phyloP scores from a whole-genome alignment of 768 basidiomycete genomes.

The Panaeolus cyanescens region DNA sequence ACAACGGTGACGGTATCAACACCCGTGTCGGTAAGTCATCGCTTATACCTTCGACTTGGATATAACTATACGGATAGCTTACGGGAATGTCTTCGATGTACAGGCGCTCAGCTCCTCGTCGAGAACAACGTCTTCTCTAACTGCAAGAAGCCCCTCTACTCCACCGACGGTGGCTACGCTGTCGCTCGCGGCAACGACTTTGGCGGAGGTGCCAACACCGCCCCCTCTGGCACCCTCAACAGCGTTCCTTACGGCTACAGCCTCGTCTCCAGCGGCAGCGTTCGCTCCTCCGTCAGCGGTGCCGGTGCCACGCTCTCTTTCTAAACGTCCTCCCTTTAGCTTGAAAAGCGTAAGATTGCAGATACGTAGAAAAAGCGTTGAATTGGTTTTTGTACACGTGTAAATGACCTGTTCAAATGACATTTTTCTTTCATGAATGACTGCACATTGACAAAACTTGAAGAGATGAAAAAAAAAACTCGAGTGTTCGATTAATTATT shows the following conservation, averaged over 20 bases:
- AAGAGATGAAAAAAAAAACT: too few relatives aligned
- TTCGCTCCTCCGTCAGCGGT: conserved; percentile 22
- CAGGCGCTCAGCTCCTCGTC: conserved; percentile 46
- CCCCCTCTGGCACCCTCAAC: conserved; percentile 29
- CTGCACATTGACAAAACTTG: too few relatives aligned
- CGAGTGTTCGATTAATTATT: too few relatives aligned
- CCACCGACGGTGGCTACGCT: conserved; percentile 42
- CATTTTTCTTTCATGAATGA: too few relatives aligned
- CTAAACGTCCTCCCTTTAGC: conserved; percentile 15
- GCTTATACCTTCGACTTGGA: too few relatives aligned
- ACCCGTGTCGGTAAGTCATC: conserved; percentile 34
- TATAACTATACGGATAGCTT: too few relatives aligned
- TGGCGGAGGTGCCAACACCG: conserved; percentile 27
- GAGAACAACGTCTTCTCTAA: conserved; percentile 48
- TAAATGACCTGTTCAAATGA: too few relatives aligned
- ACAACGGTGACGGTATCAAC: conserved; percentile 45
- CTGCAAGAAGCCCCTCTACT: conserved; percentile 39
- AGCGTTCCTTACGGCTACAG: conserved; percentile 27
- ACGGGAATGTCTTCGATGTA: not conserved
- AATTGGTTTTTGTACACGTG: too few relatives aligned
- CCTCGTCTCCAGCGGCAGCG: conserved; percentile 19
- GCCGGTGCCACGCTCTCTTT: conserved; percentile 27
- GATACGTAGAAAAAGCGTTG: too few relatives aligned
- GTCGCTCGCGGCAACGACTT: conserved; percentile 32
- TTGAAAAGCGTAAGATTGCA: too few relatives aligned